Evolutionary conservation across 306 rosid species (phyloP).

Genomic region (Prunus persica): Prunus_persica_NCBIv2 NC_034016.1:17319001-17319500

Average conservation of each 20-base stretch:
- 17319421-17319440: background rate
- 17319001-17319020: background rate
- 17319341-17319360: background rate
- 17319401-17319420: background rate
- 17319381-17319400: background rate
- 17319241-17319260: background rate
- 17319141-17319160: background rate
- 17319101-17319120: background rate
- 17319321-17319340: background rate
- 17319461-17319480: background rate
- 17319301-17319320: background rate
- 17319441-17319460: background rate
- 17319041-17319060: background rate
- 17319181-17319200: conserved; percentile 94
- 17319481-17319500: conserved; percentile 64
- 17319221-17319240: conserved; percentile 72
- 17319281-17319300: background rate
- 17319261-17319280: background rate
- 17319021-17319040: background rate
- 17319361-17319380: background rate
- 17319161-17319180: conserved; percentile 83
- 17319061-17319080: background rate
- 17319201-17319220: conserved; percentile 97
- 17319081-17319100: background rate
- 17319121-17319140: background rate